A percentile compares a stretch with the other conserved stretches of the same genome.
Conservation (phyloP, 2,329 filamentous ascomycete species). For the Fusarium chuoi region DNA sequence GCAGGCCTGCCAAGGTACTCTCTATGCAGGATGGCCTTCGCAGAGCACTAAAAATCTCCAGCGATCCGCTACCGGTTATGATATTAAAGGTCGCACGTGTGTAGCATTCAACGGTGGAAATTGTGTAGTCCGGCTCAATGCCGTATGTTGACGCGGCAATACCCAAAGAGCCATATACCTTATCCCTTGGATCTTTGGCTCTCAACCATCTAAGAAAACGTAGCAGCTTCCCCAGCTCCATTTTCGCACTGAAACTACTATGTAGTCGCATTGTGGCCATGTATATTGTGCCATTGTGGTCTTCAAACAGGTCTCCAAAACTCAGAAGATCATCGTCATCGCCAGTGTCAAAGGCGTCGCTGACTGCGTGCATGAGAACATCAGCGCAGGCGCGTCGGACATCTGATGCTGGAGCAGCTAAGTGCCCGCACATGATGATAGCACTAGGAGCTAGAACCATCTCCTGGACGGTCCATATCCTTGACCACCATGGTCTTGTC, state of each 20-base stretch:
- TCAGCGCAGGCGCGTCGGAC: neutral
- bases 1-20: rapidly evolving
- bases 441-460: neutral
- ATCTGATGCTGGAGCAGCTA: neutral
- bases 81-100: neutral
- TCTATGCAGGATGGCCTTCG: neutral
- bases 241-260: neutral
- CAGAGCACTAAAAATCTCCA: neutral
- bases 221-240: neutral
- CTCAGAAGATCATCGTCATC: neutral
- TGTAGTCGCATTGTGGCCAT: neutral
- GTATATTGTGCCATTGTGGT: neutral
- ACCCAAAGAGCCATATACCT: neutral
- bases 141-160: neutral
- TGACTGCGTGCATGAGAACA: neutral
- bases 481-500: neutral
- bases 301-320: neutral
- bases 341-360: neutral
- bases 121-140: neutral
- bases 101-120: neutral
- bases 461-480: neutral
- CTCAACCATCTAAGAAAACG: neutral
- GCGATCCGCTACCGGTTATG: neutral
- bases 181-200: neutral
- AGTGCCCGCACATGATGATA: neutral